Evolutionary conservation across 2,329 filamentous ascomycete genomes (phyloP).

Genomic region (Akanthomyces uredinophilus): DNA sequence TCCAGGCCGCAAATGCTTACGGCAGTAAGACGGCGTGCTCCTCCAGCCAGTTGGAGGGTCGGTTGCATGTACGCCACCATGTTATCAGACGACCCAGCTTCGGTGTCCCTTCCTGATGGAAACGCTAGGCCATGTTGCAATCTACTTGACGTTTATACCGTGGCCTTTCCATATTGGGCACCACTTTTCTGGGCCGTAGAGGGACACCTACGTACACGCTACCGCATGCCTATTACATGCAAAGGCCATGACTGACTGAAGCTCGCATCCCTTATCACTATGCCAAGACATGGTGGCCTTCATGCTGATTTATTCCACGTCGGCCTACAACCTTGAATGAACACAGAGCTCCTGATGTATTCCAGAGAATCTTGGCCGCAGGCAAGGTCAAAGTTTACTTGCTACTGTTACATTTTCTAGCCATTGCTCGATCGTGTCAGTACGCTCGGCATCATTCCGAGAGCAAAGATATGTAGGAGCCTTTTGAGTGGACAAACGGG

Average conservation of each 20-base stretch:
- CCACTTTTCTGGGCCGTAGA: not conserved
- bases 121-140: not conserved
- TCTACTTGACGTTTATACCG: not conserved
- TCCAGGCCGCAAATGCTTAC: not conserved
- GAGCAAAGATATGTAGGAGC: not conserved
- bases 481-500: not conserved
- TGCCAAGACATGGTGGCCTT: not conserved
- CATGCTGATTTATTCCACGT: not conserved
- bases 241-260: not conserved
- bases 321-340: not conserved
- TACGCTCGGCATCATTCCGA: not conserved
- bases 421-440: not conserved
- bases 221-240: not conserved
- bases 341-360: too few species aligned
- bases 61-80: not conserved
- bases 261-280: not conserved
- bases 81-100: slow-evolving; percentile 8
- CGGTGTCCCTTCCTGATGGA: not conserved
- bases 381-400: not conserved
- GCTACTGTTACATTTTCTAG: not conserved
- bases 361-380: not conserved
- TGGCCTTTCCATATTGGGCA: not conserved
- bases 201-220: not conserved
- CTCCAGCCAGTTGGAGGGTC: not conserved
- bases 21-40: not conserved